These are phyloP conservation scores for Murraya koenigii DNA, from an alignment of 345 rosid species.

Conservation along the genomic window DNA sequence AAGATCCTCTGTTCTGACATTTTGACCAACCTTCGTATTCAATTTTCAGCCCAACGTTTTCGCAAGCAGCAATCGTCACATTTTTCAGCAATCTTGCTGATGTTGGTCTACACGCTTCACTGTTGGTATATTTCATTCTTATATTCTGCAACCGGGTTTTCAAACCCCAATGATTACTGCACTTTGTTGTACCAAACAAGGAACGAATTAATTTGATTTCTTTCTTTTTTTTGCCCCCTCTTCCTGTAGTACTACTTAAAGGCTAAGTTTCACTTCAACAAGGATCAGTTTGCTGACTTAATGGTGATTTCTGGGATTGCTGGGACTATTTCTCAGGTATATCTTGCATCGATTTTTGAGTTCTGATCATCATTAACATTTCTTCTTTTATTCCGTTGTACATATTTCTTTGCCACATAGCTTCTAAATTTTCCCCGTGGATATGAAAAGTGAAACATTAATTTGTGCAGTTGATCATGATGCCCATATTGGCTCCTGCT, in stretches of 20 bases:
- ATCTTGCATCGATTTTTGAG: not conserved
- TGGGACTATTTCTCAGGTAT: constrained; percentile 86
- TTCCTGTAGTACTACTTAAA: constrained; percentile 71
- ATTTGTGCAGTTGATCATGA: constrained; percentile 57
- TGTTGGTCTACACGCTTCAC: constrained; percentile 68
- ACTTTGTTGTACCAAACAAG: not conserved
- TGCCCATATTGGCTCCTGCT: constrained; percentile 73
- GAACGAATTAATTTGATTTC: constrained; percentile 2
- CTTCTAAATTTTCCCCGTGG: constrained; percentile 8
- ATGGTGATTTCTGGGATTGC: constrained; percentile 81
- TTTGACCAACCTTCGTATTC: not conserved
- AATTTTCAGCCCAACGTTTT: constrained; percentile 58
- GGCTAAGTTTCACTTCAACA: constrained; percentile 81
- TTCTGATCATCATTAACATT: not conserved
- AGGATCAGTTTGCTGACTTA: constrained; percentile 85
- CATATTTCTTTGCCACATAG: not conserved
- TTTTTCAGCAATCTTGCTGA: constrained; percentile 73
- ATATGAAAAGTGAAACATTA: constrained; percentile 5
- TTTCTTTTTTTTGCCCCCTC: not conserved
- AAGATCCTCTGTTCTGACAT: too few relatives aligned
- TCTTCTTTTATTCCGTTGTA: not conserved
- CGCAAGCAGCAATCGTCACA: constrained; percentile 72
- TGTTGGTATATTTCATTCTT: constrained; percentile 46
- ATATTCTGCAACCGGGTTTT: not conserved
- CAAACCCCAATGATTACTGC: not conserved